A percentile compares a stretch with the other conserved stretches of the same genome.
These are phyloP conservation scores for Pseudognaphalium luteoalbum DNA, from an alignment of 129 eudicot genomes.

Conservation along the genomic window DNA sequence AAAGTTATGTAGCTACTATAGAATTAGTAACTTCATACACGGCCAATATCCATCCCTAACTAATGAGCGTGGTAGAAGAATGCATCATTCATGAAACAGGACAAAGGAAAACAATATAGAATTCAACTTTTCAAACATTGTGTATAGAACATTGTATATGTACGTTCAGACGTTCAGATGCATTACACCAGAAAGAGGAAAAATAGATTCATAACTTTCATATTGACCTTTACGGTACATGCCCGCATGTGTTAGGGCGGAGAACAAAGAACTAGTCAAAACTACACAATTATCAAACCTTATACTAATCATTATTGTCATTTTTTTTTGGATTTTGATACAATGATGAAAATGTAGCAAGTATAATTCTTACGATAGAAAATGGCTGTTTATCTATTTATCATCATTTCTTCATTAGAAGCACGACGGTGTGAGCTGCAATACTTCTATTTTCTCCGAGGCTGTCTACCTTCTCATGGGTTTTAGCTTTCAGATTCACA, in stretches of 20 bases:
- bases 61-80: too few species aligned
- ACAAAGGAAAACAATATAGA: too few species aligned
- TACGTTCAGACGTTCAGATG: too few species aligned
- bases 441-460: constrained; percentile 98
- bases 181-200: background rate
- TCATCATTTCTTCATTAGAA: constrained; percentile 71
- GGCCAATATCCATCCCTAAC: too few species aligned
- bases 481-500: constrained; percentile 93
- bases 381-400: background rate
- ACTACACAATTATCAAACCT: background rate
- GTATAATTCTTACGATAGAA: constrained; percentile 20
- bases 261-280: background rate
- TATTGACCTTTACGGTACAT: background rate
- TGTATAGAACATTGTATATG: too few species aligned
- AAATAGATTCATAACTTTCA: background rate
- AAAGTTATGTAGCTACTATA: background rate
- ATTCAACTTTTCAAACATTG: too few species aligned
- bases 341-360: constrained; percentile 6
- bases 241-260: background rate
- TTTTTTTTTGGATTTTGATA: constrained; percentile 16
- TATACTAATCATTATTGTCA: constrained; percentile 4
- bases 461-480: constrained; percentile 98
- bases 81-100: too few species aligned
- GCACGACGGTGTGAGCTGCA: constrained; percentile 96
- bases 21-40: too few species aligned